phyloP scores from a whole-genome alignment of 2,329 filamentous ascomycete species.

The Cordyceps cateniannulata region DNA sequence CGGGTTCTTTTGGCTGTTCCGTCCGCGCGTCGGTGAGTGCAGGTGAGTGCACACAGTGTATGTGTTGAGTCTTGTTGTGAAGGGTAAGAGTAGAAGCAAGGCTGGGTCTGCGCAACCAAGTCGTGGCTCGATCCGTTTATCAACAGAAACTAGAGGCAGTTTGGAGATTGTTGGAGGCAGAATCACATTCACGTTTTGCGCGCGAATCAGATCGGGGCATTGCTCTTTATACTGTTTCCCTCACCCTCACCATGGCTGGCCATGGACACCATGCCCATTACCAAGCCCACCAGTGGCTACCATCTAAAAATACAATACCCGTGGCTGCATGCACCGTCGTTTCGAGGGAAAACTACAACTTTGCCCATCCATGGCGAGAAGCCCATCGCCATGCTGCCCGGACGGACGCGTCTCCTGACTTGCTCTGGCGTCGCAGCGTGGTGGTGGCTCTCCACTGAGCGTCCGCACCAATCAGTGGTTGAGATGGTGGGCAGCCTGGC shows the following conservation, averaged over 20 bases:
- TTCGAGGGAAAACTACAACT: neutral
- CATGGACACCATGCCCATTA: neutral
- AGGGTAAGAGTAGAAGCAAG: neutral
- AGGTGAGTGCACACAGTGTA: neutral
- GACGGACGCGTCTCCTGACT: constrained; percentile 9
- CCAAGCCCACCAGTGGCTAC: neutral
- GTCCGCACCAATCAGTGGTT: constrained; percentile 15
- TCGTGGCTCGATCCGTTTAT: neutral
- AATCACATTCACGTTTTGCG: constrained; percentile 1
- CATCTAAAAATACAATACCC: constrained; percentile 11
- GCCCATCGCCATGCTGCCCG: neutral
- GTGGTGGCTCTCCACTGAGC: constrained; percentile 15
- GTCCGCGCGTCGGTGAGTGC: neutral
- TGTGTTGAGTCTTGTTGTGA: neutral
- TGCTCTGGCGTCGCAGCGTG: constrained; percentile 11
- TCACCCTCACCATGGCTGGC: neutral
- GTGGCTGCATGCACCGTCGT: neutral
- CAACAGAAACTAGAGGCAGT: neutral
- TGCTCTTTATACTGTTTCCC: constrained; percentile 10
- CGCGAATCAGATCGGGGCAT: constrained; percentile 10
- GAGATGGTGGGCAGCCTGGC: constrained; percentile 21
- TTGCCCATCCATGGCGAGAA: neutral
- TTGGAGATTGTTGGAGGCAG: neutral
- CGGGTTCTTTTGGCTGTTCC: neutral
- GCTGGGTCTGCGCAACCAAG: neutral